Percentiles rank a stretch among this genome's conserved stretches.
These are phyloP conservation scores for Polyplosphaeria fusca DNA, from an alignment of 495 filamentous ascomycete genomes.

Conservation along the genomic window DNA sequence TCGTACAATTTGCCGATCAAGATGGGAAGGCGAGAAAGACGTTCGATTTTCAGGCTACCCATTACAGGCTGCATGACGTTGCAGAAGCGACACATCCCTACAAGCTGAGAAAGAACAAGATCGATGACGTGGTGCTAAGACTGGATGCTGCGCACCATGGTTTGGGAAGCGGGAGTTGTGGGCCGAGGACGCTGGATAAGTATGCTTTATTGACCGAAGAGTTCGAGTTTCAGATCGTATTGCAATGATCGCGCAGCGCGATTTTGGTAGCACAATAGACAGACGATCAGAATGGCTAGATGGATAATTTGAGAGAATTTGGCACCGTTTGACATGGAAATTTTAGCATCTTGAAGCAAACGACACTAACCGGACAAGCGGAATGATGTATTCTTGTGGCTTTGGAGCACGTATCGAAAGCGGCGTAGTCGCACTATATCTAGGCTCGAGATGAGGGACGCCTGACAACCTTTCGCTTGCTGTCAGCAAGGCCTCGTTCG, in stretches of 20 bases:
- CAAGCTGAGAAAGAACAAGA: constrained; percentile 53
- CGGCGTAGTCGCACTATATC: no score
- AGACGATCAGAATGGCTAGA: background rate
- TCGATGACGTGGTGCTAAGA: constrained; percentile 54
- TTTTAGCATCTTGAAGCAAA: no score
- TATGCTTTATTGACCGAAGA: constrained; percentile 42
- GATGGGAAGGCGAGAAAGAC: constrained; percentile 32
- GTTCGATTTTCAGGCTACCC: constrained; percentile 56
- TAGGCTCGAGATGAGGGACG: no score
- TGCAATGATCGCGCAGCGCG: background rate
- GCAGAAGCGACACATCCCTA: constrained; percentile 58
- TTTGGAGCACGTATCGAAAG: no score
- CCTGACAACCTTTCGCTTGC: no score
- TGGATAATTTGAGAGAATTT: no score
- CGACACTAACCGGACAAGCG: no score
- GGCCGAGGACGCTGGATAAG: constrained; percentile 55
- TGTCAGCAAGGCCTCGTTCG: no score
- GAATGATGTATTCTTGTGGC: background rate
- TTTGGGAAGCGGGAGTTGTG: constrained; percentile 59
- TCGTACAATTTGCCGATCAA: constrained; percentile 40
- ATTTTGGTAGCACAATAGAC: background rate
- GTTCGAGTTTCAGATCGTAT: constrained; percentile 39
- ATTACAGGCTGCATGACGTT: constrained; percentile 52
- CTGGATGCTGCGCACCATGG: constrained; percentile 57
- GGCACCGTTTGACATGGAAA: no score